These are phyloP conservation scores for Gracilaria domingensis DNA, from an alignment of 23 red algal genomes.

Conservation along the genomic window DNA sequence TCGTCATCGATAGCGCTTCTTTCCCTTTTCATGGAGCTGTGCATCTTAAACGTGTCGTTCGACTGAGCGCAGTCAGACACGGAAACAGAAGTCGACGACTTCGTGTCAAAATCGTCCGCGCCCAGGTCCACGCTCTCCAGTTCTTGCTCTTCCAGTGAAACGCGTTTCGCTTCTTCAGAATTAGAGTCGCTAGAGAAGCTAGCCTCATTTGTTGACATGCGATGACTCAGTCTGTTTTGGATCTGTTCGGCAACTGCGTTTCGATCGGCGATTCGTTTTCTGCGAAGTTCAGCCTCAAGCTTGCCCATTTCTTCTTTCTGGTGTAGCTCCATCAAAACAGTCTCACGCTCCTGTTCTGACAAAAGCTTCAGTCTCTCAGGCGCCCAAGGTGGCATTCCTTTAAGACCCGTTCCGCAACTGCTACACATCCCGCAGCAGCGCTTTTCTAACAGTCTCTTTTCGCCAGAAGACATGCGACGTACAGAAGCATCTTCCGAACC, in stretches of 20 bases:
- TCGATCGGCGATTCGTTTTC: slow-evolving; percentile 30
- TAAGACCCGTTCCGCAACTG: slow-evolving; percentile 35
- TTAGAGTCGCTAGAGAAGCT: background rate
- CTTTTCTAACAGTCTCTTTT: slow-evolving; percentile 3
- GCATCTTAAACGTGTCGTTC: slow-evolving; percentile 7
- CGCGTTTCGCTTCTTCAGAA: background rate
- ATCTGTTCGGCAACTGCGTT: background rate
- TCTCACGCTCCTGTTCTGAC: slow-evolving; percentile 35
- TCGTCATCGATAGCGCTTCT: background rate
- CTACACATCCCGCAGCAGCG: slow-evolving; percentile 65
- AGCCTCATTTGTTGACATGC: background rate
- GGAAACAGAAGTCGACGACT: slow-evolving; percentile 1
- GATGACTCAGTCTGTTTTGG: slow-evolving; percentile 13
- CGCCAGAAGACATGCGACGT: slow-evolving; percentile 7
- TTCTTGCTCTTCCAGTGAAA: slow-evolving; percentile 4
- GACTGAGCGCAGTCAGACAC: background rate
- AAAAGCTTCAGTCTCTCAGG: slow-evolving; percentile 55
- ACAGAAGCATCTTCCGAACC: background rate
- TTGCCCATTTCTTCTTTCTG: slow-evolving; percentile 61
- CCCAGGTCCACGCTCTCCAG: slow-evolving; percentile 55
- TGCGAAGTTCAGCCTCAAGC: slow-evolving; percentile 48
- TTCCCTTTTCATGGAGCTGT: background rate
- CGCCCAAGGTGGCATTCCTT: slow-evolving; percentile 65
- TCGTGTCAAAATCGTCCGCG: background rate
- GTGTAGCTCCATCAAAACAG: slow-evolving; percentile 50